phyloP scores from a whole-genome alignment of 2,329 filamentous ascomycete species.

The Sporothrix schenckii region DNA sequence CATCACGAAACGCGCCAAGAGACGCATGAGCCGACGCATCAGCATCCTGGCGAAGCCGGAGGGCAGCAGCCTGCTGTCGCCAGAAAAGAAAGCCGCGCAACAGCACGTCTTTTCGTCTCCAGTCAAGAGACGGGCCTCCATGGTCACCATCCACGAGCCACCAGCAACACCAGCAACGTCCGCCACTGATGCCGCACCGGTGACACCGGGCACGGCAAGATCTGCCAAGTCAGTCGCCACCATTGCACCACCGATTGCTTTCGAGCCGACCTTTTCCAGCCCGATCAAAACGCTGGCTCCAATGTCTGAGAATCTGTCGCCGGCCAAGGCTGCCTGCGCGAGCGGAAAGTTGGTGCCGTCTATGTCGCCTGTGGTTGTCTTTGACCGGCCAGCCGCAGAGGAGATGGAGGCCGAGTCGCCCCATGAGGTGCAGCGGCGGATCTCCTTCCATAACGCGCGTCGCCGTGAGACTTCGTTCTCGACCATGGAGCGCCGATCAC shows the following conservation, averaged over 20 bases:
- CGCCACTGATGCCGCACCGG: neutral
- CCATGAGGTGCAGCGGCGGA: conserved; percentile 41
- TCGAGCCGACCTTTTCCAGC: conserved; percentile 28
- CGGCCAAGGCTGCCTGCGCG: neutral
- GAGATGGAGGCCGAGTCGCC: conserved; percentile 37
- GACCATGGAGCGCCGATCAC: neutral
- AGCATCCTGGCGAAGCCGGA: conserved; percentile 32
- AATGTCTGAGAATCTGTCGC: neutral
- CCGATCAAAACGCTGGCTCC: conserved; percentile 17
- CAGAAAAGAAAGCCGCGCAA: conserved; percentile 38
- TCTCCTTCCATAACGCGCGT: conserved; percentile 40
- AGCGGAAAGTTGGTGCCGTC: neutral
- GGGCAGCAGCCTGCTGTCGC: neutral
- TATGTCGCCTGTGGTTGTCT: conserved; percentile 36
- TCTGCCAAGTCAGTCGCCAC: neutral
- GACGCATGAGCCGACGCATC: conserved; percentile 40
- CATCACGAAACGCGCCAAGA: conserved; percentile 38
- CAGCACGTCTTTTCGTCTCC: conserved; percentile 34
- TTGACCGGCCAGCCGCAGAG: conserved; percentile 39
- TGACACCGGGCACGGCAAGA: neutral
- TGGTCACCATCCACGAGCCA: neutral
- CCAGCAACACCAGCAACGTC: neutral
- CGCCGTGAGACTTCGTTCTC: conserved; percentile 39
- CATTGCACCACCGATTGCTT: conserved; percentile 8
- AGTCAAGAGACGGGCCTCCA: conserved; percentile 18